These are phyloP conservation scores for Pseudopediastrum boryanum DNA, from an alignment of 139 green algal genomes.

Conservation along the genomic window DNA sequence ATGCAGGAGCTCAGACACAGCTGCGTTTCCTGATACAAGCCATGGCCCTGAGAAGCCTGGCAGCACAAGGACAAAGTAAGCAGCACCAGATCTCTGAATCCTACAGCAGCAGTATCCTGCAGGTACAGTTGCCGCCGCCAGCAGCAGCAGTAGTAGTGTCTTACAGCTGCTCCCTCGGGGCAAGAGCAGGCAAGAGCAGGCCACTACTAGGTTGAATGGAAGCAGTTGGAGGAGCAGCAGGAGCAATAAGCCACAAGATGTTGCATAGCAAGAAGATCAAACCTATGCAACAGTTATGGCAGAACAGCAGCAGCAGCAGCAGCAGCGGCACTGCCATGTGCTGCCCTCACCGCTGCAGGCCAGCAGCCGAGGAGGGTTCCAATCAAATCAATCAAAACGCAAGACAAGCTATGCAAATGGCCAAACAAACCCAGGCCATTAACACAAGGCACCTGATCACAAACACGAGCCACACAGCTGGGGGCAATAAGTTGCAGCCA, in stretches of 20 bases:
- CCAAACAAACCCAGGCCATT: neutral
- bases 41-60: conserved; percentile 20
- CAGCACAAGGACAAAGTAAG: no score
- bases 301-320: conserved; percentile 22
- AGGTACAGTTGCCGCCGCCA: neutral
- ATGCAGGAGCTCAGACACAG: conserved; percentile 13
- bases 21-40: conserved; percentile 53
- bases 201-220: neutral
- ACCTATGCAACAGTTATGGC: no score
- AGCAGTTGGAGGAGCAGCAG: neutral
- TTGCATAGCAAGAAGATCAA: no score
- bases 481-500: neutral
- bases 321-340: neutral
- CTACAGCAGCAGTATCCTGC: no score
- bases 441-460: neutral
- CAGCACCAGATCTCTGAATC: no score
- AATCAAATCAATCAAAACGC: neutral
- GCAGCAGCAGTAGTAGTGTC: neutral
- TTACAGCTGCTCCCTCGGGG: neutral
- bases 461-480: no score
- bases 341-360: neutral
- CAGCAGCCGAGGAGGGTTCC: neutral
- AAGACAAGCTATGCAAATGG: neutral
- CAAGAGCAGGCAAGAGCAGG: neutral
- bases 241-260: no score